Evolutionary conservation across 768 basidiomycete genomes (phyloP), one percentile per base, ranked within the genome.

Genomic region (Artomyces pyxidatus): DNA sequence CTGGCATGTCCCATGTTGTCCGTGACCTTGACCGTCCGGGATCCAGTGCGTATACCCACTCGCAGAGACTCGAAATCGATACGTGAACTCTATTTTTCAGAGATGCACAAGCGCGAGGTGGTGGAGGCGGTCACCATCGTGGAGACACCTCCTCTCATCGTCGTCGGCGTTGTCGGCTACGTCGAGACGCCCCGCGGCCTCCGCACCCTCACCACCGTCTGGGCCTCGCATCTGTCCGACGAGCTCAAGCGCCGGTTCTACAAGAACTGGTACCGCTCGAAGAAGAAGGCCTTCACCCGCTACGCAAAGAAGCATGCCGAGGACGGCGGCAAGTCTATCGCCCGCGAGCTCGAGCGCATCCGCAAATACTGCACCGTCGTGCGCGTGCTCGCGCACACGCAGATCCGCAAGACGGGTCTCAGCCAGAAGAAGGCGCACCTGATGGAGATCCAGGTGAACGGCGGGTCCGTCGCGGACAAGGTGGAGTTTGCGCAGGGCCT

Each of bases 211-310:
- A 98, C 96, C 65, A 99, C 96, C 53, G 94, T 96, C 68, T 91
- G 88, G 96, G 94, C 96, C 41, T 88, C 89, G 59, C 96, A 99
- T 70, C 81, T 99, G 37, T 94, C 91, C 32, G 96, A 97, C 68
- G 94, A 97, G 68, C 67, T 98, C 68, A 99, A 95, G 74, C 90
- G 96, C 64, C 83, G 96, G 61, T 97, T 99, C 85, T 97, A 98
- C 87, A 94, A 93, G 80, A 96, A 95, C 81, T 97, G 95, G 94
- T 98, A 98, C 79, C 85, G 90, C 60, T 95, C 92, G 43, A 99
- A 99, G 88, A 98, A 98, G 83, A 99, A 99, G 85, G 96, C 96
- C 35, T 99, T 98, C 83, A 99, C 96, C 64, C 91, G 92, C 67
- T 99, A 99, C 71, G 94, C 96, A 68, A 96, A 96, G 84, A 98